Base-by-base conservation (phyloP, 129 eudicot species). In the Ambrosia trifida region DNA sequence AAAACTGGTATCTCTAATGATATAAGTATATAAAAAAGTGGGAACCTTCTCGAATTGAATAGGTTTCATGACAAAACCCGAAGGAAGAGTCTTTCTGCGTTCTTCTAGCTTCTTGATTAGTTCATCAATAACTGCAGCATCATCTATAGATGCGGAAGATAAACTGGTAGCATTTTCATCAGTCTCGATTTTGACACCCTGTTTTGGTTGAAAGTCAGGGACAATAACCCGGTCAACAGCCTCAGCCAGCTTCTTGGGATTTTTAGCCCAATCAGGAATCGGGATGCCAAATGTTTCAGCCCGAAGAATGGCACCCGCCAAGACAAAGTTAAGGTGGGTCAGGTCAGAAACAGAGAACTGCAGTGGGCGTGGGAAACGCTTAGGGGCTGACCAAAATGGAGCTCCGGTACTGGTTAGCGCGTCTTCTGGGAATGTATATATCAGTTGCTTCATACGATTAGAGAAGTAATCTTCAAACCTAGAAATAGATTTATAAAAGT, bases 381-480 rank as follows among this genome's bases (percentile, higher is more conserved):
- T 92, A 5, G 98, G 98, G 30, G 98, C 96, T 31, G 96, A 92
- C 96, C 98, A 92, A 72, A 92, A 92, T 31, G 95, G 98, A 24
- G 87, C 90, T 35, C 98, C 98, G 4, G 91, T 89, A 80, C 95
- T 92, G 12, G 96, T 92, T 14, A 76, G 78, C 17, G 91, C 96
- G 57, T 92, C 98, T 72, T 92, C 98, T 0, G 96, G 96, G 80
- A 92, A 92, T 11, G 96, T 92, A 62, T 68, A 92, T 40, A 82
- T 85, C 69, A 92, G 72, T 80, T 92, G 96, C 74, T 86, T 89
- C 84, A 92, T 91, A 72, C 98, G 96, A 33, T 85, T 83, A 20
- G 83, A 66, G 61, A 86, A 92, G 73, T 92, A 89, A 64, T 92
- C 98, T 78, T 92, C 98, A 80, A 92, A 89, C 91, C 98, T 92